Base-by-base conservation (phyloP, 305 asterid species). In the Rubia occidens region DNA sequence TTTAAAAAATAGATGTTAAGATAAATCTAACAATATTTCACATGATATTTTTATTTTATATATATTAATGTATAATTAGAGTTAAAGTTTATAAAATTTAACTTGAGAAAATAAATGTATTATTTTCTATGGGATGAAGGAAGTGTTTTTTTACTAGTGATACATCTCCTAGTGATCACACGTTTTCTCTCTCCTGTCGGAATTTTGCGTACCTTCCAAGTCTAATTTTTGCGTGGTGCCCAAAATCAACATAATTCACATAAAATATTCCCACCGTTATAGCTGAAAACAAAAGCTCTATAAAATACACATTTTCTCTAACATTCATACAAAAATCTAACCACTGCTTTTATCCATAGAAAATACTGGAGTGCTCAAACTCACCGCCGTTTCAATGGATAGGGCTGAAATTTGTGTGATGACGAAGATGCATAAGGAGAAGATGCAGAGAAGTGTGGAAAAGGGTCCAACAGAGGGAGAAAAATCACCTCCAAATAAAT, bases 371-470 rank as follows among this genome's bases (percentile, higher is more conserved):
- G 9, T 24, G 37, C 42, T 37, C 42, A 60, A 13, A 29, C 20
- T 60, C 40, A 24, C n/a, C 6, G 42, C 9, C 42, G 20, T 37
- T 24, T 11, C 18, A 11, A 60, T 37, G 40, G 65, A 37, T n/a
- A 24, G 35, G 40, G 65, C 65, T 5, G 65, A 60, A 60, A 60
- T 26, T 8, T 26, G 42, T 26, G 66, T 17, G 20, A 9, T 17
- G 10, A 60, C 3, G 66, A 60, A 26, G 17, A 60, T 60, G 66
- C 42, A 60, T n/a, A 20, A 60, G 66, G 66, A 60, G 6, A 60
- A 60, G 39, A 11, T 60, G 42, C 65, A 24, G 65, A 60, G 40
- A 37, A 60, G 35, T 26, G 21, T 1, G 17, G 40, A 26, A 0
- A 26, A 49, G 15, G n/a, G 55, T 15, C 18, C 18, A 14, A 35